Conservation (phyloP, 257 asterid genomes). For the Fraxinus cuspidata region DNA sequence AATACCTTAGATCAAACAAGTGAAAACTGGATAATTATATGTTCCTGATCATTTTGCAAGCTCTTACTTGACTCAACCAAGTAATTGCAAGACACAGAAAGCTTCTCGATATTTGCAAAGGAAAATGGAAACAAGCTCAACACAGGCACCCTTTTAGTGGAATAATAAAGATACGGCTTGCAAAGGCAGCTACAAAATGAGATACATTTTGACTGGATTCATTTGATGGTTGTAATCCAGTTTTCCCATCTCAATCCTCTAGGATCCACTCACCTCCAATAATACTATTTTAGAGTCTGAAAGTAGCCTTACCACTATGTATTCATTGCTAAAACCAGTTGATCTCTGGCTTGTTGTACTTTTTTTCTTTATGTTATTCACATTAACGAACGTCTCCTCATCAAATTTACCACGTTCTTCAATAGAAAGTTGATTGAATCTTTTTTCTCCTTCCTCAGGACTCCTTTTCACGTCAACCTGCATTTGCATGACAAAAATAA, state of each 20-base stretch:
- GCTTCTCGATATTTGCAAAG: neutral
- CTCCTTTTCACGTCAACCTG: conserved; percentile 80
- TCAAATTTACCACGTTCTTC: conserved; percentile 99
- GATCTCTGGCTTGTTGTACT: conserved; percentile 54
- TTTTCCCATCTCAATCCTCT: neutral
- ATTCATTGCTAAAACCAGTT: conserved; percentile 83
- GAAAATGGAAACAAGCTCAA: neutral
- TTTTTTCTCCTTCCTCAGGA: conserved; percentile 79
- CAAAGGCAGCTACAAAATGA: neutral
- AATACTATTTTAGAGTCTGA: conserved; percentile 5
- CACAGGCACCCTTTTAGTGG: neutral
- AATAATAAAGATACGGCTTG: neutral
- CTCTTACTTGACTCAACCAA: too few relatives aligned
- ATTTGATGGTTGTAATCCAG: neutral
- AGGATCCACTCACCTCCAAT: neutral
- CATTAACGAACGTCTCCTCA: conserved; percentile 93
- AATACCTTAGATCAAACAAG: too few relatives aligned
- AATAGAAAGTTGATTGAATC: conserved; percentile 77
- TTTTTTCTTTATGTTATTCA: conserved; percentile 77
- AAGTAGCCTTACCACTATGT: conserved; percentile 75
- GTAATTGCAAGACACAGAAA: neutral
- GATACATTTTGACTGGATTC: neutral
- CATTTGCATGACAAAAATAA: conserved; percentile 29
- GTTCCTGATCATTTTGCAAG: too few relatives aligned
- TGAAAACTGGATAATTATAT: too few relatives aligned